These are phyloP conservation scores for Fusarium brevicatenulatum DNA, from an alignment of 2,329 filamentous ascomycete species.

Conservation along the genomic window DNA sequence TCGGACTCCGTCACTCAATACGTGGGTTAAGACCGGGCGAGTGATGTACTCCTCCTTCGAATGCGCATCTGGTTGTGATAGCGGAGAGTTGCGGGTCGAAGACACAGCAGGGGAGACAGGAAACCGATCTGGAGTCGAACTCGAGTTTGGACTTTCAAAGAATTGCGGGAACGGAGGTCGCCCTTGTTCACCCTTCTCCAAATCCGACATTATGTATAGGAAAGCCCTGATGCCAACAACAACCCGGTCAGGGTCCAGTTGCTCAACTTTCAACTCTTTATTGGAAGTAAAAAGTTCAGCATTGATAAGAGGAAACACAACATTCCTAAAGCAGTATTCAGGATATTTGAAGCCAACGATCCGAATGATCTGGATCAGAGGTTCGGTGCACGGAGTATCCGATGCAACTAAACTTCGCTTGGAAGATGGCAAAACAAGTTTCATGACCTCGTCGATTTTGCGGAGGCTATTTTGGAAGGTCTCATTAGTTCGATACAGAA, in stretches of 20 bases:
- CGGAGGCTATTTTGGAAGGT: slow-evolving; percentile 72
- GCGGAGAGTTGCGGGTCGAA: slow-evolving; percentile 48
- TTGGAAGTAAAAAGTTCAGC: slow-evolving; percentile 84
- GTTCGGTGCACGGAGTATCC: slow-evolving; percentile 85
- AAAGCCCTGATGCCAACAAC: slow-evolving; percentile 98
- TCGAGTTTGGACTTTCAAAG: slow-evolving; percentile 54
- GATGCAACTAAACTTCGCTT: slow-evolving; percentile 85
- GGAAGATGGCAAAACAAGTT: slow-evolving; percentile 81
- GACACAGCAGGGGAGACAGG: slow-evolving; percentile 55
- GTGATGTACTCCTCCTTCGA: slow-evolving; percentile 73
- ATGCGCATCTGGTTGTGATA: slow-evolving; percentile 40
- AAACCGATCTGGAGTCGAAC: slow-evolving; percentile 56
- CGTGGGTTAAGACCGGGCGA: slow-evolving; percentile 67
- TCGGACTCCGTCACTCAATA: slow-evolving; percentile 78
- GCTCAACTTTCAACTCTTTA: slow-evolving; percentile 85
- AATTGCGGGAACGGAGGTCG: slow-evolving; percentile 85
- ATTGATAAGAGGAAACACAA: slow-evolving; percentile 96
- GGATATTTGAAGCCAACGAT: slow-evolving; percentile 95
- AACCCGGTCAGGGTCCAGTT: slow-evolving; percentile 94
- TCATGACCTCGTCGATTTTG: slow-evolving; percentile 90
- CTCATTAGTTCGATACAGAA: slow-evolving; percentile 86
- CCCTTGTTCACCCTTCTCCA: slow-evolving; percentile 83
- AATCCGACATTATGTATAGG: slow-evolving; percentile 88
- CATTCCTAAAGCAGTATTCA: slow-evolving; percentile 89
- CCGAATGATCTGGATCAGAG: slow-evolving; percentile 90